Conservation (phyloP, 495 filamentous ascomycete species). For the Aspergillus diversus region DNA sequence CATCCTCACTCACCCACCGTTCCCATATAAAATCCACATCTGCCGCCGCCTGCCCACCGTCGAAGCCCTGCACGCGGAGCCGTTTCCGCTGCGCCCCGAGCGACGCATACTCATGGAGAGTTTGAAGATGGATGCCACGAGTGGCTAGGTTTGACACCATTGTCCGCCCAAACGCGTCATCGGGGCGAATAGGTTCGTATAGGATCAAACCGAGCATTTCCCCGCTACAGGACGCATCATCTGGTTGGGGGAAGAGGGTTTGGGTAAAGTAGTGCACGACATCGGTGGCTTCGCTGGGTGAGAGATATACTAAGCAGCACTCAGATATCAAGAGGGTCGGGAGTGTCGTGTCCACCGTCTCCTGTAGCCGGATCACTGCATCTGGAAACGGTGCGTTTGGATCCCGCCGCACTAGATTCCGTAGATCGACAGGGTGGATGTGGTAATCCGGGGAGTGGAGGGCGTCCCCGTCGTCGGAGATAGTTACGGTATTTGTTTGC, state of each 20-base stretch:
- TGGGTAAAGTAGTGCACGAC: conserved; percentile 71
- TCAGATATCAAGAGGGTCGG: conserved; percentile 90
- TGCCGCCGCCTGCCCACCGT: conserved; percentile 55
- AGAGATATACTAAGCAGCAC: conserved; percentile 90
- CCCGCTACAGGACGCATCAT: background rate
- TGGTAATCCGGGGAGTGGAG: conserved; percentile 61
- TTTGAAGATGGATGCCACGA: conserved; percentile 83
- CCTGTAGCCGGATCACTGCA: conserved; percentile 23
- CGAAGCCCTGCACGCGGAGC: conserved; percentile 64
- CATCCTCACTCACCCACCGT: conserved; percentile 67
- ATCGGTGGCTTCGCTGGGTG: conserved; percentile 58
- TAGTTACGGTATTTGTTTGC: conserved; percentile 29
- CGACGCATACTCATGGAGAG: conserved; percentile 69
- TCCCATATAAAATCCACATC: conserved; percentile 79
- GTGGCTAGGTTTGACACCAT: conserved; percentile 91
- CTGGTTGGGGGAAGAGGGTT: conserved; percentile 41
- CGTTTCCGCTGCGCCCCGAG: conserved; percentile 67
- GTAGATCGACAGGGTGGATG: conserved; percentile 82
- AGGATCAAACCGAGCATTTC: conserved; percentile 65
- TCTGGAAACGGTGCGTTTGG: background rate
- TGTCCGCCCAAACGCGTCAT: conserved; percentile 82
- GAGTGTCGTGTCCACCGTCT: conserved; percentile 51
- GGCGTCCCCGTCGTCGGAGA: conserved; percentile 43
- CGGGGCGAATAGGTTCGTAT: conserved; percentile 85
- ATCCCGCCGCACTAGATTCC: conserved; percentile 49